A percentile compares a stretch with the other conserved stretches of the same genome.
phyloP scores from a whole-genome alignment of 2,329 filamentous ascomycete genomes.

The Neofusicoccum umdonicola region DNA sequence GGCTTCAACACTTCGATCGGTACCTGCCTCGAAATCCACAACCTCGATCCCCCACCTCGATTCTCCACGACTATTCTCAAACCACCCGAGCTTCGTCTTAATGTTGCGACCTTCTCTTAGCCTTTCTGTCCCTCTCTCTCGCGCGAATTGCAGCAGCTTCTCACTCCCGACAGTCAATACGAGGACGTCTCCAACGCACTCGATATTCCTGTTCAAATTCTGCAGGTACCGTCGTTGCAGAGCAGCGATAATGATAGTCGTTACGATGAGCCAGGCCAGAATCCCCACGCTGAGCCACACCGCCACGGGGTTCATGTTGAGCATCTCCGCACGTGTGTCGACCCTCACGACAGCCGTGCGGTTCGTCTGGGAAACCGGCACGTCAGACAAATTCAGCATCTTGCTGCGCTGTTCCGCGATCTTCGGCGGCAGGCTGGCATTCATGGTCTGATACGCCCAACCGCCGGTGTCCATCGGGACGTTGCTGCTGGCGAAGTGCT shows the following conservation, averaged over 20 bases:
- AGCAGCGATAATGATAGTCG: conserved; percentile 5
- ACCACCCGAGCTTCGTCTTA: not conserved
- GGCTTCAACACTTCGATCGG: no score
- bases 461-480: conserved; percentile 22
- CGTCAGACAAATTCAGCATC: no score
- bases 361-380: not conserved
- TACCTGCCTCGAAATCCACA: not conserved
- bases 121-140: not conserved
- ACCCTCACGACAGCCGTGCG: not conserved
- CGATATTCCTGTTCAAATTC: not conserved
- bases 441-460: conserved; percentile 23
- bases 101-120: not conserved
- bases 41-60: not conserved
- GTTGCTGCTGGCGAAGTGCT: conserved; percentile 28
- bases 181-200: conserved; percentile 19
- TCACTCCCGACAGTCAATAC: conserved; percentile 19
- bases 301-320: conserved; percentile 17
- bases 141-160: not conserved
- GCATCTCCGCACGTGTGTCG: conserved; percentile 13
- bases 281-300: conserved; percentile 20
- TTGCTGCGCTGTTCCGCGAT: not conserved
- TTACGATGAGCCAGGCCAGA: conserved; percentile 18
- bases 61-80: not conserved
- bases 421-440: conserved; percentile 20
- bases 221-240: not conserved